A percentile compares a stretch with the other conserved stretches of the same genome.
Evolutionary conservation across 2,329 filamentous ascomycete genomes (phyloP).

Genomic region (Diaporthe helianthi): DNA sequence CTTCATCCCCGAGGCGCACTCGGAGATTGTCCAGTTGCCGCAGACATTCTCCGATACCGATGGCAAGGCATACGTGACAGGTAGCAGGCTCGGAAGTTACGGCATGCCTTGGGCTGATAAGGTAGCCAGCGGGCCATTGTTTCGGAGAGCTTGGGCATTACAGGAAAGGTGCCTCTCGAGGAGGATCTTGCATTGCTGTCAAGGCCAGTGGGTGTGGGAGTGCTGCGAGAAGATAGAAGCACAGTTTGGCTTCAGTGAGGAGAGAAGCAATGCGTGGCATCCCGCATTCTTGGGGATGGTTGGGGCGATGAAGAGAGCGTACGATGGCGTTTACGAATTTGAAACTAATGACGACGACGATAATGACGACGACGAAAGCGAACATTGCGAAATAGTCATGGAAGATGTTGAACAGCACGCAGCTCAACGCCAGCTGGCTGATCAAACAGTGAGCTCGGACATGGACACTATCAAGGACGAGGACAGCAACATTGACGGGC

Average conservation of each 20-base stretch:
- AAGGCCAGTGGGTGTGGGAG: constrained; percentile 6
- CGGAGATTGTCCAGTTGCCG: neutral
- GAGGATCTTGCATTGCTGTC: constrained; percentile 1
- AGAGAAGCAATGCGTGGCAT: constrained; percentile 2
- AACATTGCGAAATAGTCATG: too few species aligned
- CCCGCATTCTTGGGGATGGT: neutral
- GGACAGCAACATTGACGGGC: neutral
- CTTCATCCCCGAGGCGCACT: constrained; percentile 4
- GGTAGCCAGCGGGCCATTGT: neutral
- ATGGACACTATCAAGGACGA: neutral
- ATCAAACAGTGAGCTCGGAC: neutral
- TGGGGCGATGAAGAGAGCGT: neutral
- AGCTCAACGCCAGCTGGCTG: neutral
- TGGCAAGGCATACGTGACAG: neutral
- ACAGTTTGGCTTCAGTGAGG: neutral
- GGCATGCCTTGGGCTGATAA: constrained; percentile 3
- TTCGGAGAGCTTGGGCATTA: neutral
- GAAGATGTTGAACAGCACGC: neutral
- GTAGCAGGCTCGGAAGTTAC: neutral
- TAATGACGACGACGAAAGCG: neutral
- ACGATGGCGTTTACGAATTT: constrained; percentile 1
- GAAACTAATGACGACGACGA: neutral
- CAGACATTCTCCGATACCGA: neutral
- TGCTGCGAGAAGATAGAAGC: constrained; percentile 7
- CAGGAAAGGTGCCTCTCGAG: constrained; percentile 8